These are phyloP conservation scores for Backusella morwellensis DNA, from an alignment of 192 early-diverging fungal species.

Conservation along the genomic window DNA sequence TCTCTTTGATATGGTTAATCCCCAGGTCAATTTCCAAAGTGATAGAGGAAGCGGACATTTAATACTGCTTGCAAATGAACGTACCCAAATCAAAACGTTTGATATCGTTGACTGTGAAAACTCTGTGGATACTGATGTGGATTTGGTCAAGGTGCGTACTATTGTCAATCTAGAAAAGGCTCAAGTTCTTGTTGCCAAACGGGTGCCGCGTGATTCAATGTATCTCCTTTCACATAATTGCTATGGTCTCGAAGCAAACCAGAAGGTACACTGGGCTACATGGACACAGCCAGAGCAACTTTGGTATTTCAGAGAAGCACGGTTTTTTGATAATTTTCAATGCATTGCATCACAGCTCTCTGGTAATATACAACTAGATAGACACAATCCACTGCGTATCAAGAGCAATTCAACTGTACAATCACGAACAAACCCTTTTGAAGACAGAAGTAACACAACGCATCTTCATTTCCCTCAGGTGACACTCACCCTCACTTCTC, in stretches of 20 bases:
- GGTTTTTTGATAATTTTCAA: conserved; percentile 44
- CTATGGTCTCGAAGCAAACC: conserved; percentile 24
- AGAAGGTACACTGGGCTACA: conserved; percentile 45
- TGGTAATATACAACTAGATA: conserved; percentile 55
- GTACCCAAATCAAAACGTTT: conserved; percentile 54
- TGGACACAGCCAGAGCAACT: conserved; percentile 70
- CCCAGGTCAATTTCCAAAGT: conserved; percentile 67
- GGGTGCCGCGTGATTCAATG: conserved; percentile 20
- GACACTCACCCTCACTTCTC: conserved; percentile 65
- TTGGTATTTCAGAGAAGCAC: conserved; percentile 43
- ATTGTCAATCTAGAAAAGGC: conserved; percentile 58
- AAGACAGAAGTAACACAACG: conserved; percentile 59
- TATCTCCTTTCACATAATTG: conserved; percentile 26
- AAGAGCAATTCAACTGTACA: conserved; percentile 32
- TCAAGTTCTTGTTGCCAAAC: conserved; percentile 52
- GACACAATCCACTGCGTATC: conserved; percentile 63
- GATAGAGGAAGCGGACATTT: conserved; percentile 41
- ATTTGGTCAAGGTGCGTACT: conserved; percentile 54
- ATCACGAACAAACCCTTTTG: conserved; percentile 24
- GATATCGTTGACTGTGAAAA: conserved; percentile 53
- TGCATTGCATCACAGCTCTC: conserved; percentile 56
- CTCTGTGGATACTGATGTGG: conserved; percentile 25
- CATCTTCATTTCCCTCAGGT: conserved; percentile 72
- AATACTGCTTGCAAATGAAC: conserved; percentile 54
- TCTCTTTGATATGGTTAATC: conserved; percentile 62